These are phyloP conservation scores for Aureococcus anophagefferens DNA, from an alignment of 108 stramenopile species.

Conservation along the genomic window DNA sequence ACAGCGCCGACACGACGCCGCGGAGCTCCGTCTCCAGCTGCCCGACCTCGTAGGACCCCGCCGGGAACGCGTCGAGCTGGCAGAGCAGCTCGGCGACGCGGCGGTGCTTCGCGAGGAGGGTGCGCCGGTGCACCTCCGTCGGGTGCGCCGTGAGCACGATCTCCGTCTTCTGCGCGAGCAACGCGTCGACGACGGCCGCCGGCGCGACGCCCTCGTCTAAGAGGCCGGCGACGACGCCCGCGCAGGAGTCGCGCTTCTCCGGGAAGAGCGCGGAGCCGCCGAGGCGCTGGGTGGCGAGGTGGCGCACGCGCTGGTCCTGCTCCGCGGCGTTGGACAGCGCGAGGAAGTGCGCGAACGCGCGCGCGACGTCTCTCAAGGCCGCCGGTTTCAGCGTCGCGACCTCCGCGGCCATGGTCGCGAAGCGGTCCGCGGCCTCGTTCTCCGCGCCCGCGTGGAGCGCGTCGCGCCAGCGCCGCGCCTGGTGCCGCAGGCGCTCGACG, in stretches of 20 bases:
- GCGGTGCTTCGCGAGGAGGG: constrained; percentile 54
- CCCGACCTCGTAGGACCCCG: constrained; percentile 54
- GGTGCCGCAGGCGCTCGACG: constrained; percentile 16
- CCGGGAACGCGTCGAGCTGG: constrained; percentile 17
- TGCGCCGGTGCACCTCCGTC: constrained; percentile 91
- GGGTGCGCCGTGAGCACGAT: constrained; percentile 94
- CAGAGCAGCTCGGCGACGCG: constrained; percentile 26
- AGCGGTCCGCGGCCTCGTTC: not conserved
- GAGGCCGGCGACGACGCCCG: constrained; percentile 31
- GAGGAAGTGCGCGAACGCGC: constrained; percentile 40
- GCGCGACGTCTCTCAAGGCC: constrained; percentile 19
- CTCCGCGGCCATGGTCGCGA: constrained; percentile 17
- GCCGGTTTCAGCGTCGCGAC: constrained; percentile 8
- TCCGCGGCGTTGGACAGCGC: constrained; percentile 41
- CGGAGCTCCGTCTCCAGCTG: constrained; percentile 52
- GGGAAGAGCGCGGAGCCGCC: constrained; percentile 14
- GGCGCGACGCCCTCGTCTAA: constrained; percentile 35
- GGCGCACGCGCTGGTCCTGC: constrained; percentile 29
- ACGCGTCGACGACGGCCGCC: constrained; percentile 65
- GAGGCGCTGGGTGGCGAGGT: constrained; percentile 2
- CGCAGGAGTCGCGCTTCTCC: constrained; percentile 30
- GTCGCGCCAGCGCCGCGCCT: constrained; percentile 15
- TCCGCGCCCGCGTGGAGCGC: constrained; percentile 19
- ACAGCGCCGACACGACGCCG: constrained; percentile 37
- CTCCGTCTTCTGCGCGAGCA: constrained; percentile 78